phyloP scores from a whole-genome alignment of 805 yeast genomes.

The Saccharomycopsis microspora region DNA sequence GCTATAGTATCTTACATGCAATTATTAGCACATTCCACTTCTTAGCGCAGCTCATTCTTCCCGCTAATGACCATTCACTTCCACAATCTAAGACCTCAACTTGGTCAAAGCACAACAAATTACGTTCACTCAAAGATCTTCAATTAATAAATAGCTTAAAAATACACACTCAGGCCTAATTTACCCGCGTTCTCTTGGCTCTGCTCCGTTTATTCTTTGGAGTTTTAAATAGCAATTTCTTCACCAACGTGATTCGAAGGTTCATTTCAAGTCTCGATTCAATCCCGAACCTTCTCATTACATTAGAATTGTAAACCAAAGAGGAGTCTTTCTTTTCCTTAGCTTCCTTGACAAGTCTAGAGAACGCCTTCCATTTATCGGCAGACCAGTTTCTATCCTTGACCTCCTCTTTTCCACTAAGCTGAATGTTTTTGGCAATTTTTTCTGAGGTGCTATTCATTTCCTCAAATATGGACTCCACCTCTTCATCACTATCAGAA shows the following conservation, averaged over 20 bases:
- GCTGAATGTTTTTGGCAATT: not conserved
- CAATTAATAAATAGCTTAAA: too few relatives aligned
- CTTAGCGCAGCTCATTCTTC: too few relatives aligned
- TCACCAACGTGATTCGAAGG: slow-evolving; percentile 5
- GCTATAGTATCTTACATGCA: too few relatives aligned
- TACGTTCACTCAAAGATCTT: too few relatives aligned
- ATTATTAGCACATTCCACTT: too few relatives aligned
- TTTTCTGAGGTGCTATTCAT: not conserved
- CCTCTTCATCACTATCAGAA: not conserved
- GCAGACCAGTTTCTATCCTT: not conserved
- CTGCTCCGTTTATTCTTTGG: too few relatives aligned
- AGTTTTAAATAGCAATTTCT: not conserved
- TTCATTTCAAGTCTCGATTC: slow-evolving; percentile 3
- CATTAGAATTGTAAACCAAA: slow-evolving; percentile 3
- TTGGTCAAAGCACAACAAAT: too few relatives aligned
- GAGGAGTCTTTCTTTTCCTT: not conserved
- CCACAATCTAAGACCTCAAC: too few relatives aligned
- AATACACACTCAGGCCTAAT: not conserved
- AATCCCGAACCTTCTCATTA: slow-evolving; percentile 2
- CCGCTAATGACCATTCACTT: too few relatives aligned
- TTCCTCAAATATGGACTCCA: not conserved
- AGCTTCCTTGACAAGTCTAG: slow-evolving; percentile 7
- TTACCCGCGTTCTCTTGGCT: not conserved
- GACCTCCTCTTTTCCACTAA: not conserved
- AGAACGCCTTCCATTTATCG: slow-evolving; percentile 7